A percentile compares a stretch with the other conserved stretches of the same genome.
phyloP scores from a whole-genome alignment of 306 rosid genomes.

The Leucaena leucocephala region DNA sequence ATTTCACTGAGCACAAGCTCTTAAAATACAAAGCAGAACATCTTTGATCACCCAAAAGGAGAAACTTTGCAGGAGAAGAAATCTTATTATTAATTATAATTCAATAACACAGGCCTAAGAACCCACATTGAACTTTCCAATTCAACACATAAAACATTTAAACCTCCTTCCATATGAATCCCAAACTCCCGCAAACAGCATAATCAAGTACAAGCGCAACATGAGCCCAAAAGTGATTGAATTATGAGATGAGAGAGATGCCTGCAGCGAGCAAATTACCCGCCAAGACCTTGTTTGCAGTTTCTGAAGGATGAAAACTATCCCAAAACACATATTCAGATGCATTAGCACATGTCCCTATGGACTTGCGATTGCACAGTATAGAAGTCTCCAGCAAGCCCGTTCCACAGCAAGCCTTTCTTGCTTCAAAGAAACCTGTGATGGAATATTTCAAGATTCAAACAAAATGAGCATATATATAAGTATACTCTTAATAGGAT shows the following conservation, averaged over 20 bases:
- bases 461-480: background rate
- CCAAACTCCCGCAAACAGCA: background rate
- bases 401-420: slow-evolving; percentile 72
- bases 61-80: background rate
- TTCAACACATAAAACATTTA: background rate
- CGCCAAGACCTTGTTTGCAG: slow-evolving; percentile 56
- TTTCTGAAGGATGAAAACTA: slow-evolving; percentile 70
- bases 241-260: slow-evolving; percentile 52
- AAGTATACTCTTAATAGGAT: background rate
- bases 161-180: background rate
- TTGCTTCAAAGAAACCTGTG: slow-evolving; percentile 70
- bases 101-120: background rate
- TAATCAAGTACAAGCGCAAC: background rate
- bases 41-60: background rate
- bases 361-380: slow-evolving; percentile 56
- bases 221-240: background rate
- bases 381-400: slow-evolving; percentile 66
- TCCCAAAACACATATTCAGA: slow-evolving; percentile 82
- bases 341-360: slow-evolving; percentile 79
- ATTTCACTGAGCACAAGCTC: background rate
- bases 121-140: background rate
- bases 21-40: background rate
- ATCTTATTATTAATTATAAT: background rate
- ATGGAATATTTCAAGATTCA: background rate
- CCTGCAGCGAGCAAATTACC: slow-evolving; percentile 46